phyloP scores from a whole-genome alignment of 2,329 filamentous ascomycete species.

The Didymella pomorum region DNA sequence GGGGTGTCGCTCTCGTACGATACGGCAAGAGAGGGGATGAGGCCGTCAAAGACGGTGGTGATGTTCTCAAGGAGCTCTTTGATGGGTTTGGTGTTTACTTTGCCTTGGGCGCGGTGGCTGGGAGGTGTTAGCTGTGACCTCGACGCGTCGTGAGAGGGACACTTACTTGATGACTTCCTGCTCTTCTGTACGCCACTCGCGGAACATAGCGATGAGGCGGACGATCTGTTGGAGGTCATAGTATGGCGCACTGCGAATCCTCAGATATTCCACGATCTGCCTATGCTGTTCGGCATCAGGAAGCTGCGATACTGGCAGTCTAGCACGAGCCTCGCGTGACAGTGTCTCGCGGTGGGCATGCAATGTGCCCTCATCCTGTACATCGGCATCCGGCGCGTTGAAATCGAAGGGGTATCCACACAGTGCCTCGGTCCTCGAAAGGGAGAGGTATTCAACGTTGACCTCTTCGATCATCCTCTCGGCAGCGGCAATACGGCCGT shows the following conservation, averaged over 20 bases:
- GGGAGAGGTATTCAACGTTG: conserved; percentile 56
- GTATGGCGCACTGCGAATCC: conserved; percentile 46
- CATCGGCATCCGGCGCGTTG: conserved; percentile 36
- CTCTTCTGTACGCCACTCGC: conserved; percentile 55
- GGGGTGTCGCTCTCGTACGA: conserved; percentile 47
- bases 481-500: conserved; percentile 63
- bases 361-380: conserved; percentile 37
- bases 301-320: conserved; percentile 32
- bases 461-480: conserved; percentile 62
- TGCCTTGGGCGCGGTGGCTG: conserved; percentile 27
- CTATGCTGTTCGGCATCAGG: conserved; percentile 33
- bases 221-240: conserved; percentile 55
- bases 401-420: conserved; percentile 52
- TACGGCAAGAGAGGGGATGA: conserved; percentile 41
- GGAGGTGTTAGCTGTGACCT: not conserved
- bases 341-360: conserved; percentile 32
- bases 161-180: conserved; percentile 43
- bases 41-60: conserved; percentile 47
- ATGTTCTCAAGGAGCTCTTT: conserved; percentile 53
- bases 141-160: too few species aligned
- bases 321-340: conserved; percentile 27
- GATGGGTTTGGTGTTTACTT: conserved; percentile 42
- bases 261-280: conserved; percentile 32
- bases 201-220: conserved; percentile 53
- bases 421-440: conserved; percentile 51